A percentile compares a stretch with the other conserved stretches of the same genome.
Conservation (phyloP, 352 stramenopile genomes). For the Globisporangium paroecandrum region DNA sequence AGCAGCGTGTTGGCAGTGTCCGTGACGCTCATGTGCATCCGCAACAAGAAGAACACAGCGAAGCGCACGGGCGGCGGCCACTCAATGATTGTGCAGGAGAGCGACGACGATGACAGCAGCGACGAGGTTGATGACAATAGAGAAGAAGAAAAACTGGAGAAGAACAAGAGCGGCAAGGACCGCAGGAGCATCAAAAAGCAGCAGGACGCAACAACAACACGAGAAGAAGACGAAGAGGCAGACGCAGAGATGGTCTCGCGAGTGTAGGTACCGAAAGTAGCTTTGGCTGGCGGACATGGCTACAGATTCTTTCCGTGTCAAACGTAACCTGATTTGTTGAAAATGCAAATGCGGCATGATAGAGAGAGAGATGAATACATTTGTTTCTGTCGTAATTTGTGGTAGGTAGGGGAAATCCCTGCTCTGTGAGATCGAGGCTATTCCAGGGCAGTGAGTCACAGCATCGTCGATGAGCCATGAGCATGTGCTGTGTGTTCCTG, state of each 20-base stretch:
- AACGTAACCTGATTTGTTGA: no score
- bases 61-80: constrained; percentile 26
- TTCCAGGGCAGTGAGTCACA: no score
- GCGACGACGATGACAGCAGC: constrained; percentile 45
- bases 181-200: background rate
- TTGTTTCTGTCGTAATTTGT: no score
- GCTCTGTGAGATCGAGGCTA: no score
- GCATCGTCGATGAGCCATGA: no score
- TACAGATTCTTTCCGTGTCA: background rate
- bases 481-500: no score
- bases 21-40: constrained; percentile 52
- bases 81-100: constrained; percentile 54
- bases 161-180: background rate
- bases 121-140: constrained; percentile 7
- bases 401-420: no score
- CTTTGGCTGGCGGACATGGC: background rate
- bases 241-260: constrained; percentile 3
- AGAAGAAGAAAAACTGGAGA: constrained; percentile 3
- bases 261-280: background rate
- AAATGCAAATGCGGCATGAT: no score
- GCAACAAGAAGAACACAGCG: constrained; percentile 21
- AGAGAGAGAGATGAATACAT: no score
- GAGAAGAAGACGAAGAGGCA: constrained; percentile 4
- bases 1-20: constrained; percentile 45
- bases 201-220: constrained; percentile 11